Evolutionary conservation across 2,329 filamentous ascomycete genomes (phyloP), one percentile per base, ranked within the genome.

Genomic region (Polytolypa hystricis): DNA sequence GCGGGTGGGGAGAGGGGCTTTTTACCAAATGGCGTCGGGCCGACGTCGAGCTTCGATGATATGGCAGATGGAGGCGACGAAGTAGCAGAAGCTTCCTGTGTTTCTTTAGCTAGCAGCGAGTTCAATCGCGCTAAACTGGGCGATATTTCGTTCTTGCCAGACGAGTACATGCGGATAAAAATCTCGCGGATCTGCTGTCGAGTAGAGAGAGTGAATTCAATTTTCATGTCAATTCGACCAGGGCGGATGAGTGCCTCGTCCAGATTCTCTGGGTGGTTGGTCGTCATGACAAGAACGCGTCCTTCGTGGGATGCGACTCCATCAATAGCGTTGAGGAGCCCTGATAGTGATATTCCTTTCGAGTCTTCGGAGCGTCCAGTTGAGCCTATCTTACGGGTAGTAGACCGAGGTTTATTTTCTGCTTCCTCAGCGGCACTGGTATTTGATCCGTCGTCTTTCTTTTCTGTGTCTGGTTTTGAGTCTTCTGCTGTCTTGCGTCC

Each of bases 211-310:
- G 35, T 48, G 55, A 86, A 83, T 4, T 62, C 64, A 0, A 86
- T 72, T 46, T 81, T 74, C 19, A 80, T 62, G 45, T 87, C 82
- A 2, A 89, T 77, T 1, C 81, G 68, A 1, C 82, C 83, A 0
- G 83, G 81, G 0, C 83, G 70, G 29, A 85, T 76, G 5, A 89
- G 69, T 0, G 81, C 82, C 17, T 77, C 70, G 52, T 87, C 82
- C 0, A 89, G 72, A 10, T 72, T 68, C 48, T 86, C 77, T 3
- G 79, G 77, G 42, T 76, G 73, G 56, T 89, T 89, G 21, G 80
- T 85, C 0, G 83, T 86, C 80, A 87, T 85, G 61, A 89, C 78
- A 17, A 89, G 69, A 11, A 89, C 73, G 30, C 81, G 73, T n/a
- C 83, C 83, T 60, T 87, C 82, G 47, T 83, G 81, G 2, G 77